phyloP scores from a whole-genome alignment of 495 filamentous ascomycete genomes.

The Zalerion maritima region DNA sequence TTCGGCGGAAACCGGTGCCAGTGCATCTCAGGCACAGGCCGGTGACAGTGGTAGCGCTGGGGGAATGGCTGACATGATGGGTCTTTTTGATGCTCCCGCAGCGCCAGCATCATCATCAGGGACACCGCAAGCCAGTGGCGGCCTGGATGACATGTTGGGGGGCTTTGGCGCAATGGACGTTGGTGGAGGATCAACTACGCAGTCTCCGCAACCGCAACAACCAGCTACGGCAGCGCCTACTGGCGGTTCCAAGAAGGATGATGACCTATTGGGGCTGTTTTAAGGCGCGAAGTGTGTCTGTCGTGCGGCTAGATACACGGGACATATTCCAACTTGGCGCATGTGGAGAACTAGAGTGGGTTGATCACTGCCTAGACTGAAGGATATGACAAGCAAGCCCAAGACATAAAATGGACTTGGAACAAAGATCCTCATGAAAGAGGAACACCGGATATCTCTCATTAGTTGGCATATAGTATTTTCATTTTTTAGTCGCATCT shows the following conservation, averaged over 20 bases:
- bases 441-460: no score
- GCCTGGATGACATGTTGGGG: slow-evolving; percentile 55
- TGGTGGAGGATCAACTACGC: slow-evolving; percentile 36
- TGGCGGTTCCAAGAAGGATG: slow-evolving; percentile 47
- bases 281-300: no score
- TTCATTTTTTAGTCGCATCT: no score
- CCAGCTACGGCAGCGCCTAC: slow-evolving; percentile 25
- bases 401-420: no score
- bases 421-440: no score
- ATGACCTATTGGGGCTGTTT: slow-evolving; percentile 85
- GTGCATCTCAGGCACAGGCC: slow-evolving; percentile 66
- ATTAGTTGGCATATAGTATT: no score
- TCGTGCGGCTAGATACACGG: no score
- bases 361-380: no score
- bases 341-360: no score
- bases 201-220: slow-evolving; percentile 41
- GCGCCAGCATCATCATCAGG: no score
- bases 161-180: slow-evolving; percentile 74
- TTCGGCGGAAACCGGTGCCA: slow-evolving; percentile 53
- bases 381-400: no score
- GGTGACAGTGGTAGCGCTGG: slow-evolving; percentile 26
- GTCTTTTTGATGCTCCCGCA: slow-evolving; percentile 49
- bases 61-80: slow-evolving; percentile 82
- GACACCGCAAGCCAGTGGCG: slow-evolving; percentile 17
- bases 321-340: no score